Evolutionary conservation across 495 filamentous ascomycete genomes (phyloP).

Genomic region (Viridothelium virens): DNA sequence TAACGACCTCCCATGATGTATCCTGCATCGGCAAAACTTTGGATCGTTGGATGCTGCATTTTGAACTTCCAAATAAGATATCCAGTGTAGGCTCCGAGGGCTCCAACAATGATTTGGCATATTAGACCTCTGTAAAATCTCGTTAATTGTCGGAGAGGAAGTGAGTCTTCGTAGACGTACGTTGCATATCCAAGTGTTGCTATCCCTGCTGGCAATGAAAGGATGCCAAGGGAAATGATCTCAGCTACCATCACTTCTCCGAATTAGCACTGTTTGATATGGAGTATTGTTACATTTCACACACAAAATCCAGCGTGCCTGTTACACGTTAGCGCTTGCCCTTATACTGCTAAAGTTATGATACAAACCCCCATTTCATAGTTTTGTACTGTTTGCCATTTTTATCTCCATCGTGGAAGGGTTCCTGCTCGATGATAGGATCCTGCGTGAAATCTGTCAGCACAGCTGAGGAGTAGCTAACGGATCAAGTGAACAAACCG

Average conservation of each 20-base stretch:
- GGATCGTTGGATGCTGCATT: slow-evolving; percentile 57
- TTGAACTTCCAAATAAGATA: slow-evolving; percentile 76
- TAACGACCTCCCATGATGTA: slow-evolving; percentile 55
- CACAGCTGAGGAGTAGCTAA: not conserved
- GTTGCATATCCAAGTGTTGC: slow-evolving; percentile 29
- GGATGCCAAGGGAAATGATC: slow-evolving; percentile 35
- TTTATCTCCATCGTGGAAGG: slow-evolving; percentile 4
- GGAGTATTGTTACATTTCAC: not conserved
- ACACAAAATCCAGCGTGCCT: not conserved
- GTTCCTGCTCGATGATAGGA: not conserved
- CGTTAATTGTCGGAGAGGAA: not conserved
- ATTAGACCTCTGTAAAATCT: not conserved
- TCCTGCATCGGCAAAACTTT: slow-evolving; percentile 70
- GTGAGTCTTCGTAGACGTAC: not conserved
- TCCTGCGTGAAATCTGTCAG: not conserved
- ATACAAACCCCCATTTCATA: slow-evolving; percentile 6
- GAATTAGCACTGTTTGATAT: not conserved
- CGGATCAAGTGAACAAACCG: not conserved
- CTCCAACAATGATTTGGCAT: slow-evolving; percentile 45
- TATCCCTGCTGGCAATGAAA: slow-evolving; percentile 30
- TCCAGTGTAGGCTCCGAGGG: slow-evolving; percentile 67
- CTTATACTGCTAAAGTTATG: not conserved
- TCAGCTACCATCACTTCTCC: slow-evolving; percentile 33
- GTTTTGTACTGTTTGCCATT: slow-evolving; percentile 5
- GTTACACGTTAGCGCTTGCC: not conserved